Evolutionary conservation across 176 grass and related monocot species (phyloP).

Genomic region (Elaeis guineensis): DNA sequence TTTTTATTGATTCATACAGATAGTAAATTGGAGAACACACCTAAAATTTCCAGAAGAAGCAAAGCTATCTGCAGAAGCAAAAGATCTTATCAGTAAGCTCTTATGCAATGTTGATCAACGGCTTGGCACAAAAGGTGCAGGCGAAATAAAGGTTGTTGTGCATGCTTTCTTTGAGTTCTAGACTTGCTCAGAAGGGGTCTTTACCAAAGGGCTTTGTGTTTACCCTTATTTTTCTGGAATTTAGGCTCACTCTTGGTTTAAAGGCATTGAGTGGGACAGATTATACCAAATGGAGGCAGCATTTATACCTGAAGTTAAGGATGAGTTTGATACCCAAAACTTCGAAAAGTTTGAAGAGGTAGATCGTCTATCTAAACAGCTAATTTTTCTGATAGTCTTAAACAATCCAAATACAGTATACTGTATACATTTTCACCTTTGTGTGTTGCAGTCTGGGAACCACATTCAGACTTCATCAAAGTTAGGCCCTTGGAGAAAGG

Average conservation of each 20-base stretch:
- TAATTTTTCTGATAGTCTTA: conserved; percentile 6
- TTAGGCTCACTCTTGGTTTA: conserved; percentile 84
- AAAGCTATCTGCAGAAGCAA: conserved; percentile 23
- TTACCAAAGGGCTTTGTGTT: too few relatives aligned
- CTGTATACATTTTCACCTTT: not conserved
- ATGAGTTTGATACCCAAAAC: conserved; percentile 95
- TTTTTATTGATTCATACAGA: conserved; percentile 22
- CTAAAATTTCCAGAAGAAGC: conserved; percentile 45
- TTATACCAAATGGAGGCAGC: conserved; percentile 84
- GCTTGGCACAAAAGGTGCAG: conserved; percentile 69
- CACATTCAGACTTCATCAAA: conserved; percentile 56
- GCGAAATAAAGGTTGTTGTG: conserved; percentile 76
- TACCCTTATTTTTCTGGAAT: conserved; percentile 11
- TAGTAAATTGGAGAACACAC: conserved; percentile 46
- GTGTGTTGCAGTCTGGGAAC: conserved; percentile 34
- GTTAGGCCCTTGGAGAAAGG: conserved; percentile 93
- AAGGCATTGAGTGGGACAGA: conserved; percentile 61
- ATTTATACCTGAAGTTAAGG: conserved; percentile 85
- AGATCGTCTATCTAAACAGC: conserved; percentile 4
- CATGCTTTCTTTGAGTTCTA: not conserved
- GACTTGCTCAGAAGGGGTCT: not conserved
- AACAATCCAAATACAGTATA: not conserved
- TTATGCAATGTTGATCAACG: conserved; percentile 90
- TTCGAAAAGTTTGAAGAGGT: conserved; percentile 99
- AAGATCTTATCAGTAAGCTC: conserved; percentile 81